phyloP scores from a whole-genome alignment of 306 rosid species.

The Mimosa bimucronata region DNA sequence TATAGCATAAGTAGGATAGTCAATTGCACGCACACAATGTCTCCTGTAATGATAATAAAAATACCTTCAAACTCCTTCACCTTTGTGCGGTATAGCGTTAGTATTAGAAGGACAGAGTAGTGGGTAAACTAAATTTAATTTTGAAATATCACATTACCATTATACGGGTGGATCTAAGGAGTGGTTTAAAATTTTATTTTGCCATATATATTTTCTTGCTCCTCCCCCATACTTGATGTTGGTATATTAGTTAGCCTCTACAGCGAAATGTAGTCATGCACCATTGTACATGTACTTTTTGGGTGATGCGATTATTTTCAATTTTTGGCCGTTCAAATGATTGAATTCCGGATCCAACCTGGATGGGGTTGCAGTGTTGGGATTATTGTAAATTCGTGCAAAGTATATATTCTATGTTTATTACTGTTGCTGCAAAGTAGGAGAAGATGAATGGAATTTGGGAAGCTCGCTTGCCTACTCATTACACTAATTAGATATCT shows the following conservation, averaged over 20 bases:
- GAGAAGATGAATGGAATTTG: not conserved
- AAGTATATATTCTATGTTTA: not conserved
- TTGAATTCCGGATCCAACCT: not conserved
- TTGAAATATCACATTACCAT: not conserved
- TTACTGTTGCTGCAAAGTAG: not conserved
- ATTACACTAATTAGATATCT: not conserved
- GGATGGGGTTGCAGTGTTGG: not conserved
- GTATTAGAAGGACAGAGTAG: not conserved
- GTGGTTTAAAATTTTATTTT: not conserved
- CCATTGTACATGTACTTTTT: not conserved
- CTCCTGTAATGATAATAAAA: not conserved
- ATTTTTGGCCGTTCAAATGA: not conserved
- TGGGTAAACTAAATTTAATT: not conserved
- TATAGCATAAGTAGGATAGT: not conserved
- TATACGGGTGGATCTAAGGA: not conserved
- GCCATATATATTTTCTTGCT: not conserved
- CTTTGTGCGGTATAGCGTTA: not conserved
- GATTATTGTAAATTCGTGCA: not conserved
- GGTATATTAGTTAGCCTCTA: not conserved
- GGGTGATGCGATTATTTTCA: not conserved
- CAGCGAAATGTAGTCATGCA: not conserved
- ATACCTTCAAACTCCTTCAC: not conserved
- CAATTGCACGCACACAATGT: not conserved
- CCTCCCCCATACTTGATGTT: not conserved
- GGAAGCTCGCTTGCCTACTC: not conserved